Evolutionary conservation across 768 basidiomycete species (phyloP), one percentile per base, ranked within the genome.

Genomic region (Auriculariales sp.): DNA sequence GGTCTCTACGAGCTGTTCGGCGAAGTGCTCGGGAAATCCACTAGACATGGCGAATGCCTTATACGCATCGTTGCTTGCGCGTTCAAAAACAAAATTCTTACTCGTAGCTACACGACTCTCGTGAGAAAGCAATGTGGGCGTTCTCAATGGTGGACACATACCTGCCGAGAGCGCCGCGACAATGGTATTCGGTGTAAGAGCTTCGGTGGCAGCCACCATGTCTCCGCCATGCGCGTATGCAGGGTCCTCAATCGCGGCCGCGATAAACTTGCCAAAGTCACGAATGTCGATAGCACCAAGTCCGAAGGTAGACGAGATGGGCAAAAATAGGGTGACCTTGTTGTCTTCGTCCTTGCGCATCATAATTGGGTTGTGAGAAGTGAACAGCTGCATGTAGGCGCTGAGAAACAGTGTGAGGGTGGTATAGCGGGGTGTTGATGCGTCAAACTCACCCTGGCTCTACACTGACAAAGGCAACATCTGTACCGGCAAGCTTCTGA

Each of bases 391-490:
- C n/a, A n/a, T n/a, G n/a, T n/a, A n/a, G n/a, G n/a, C 35, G n/a
- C 15, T 36, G 7, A 6, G 35, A 22, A 15, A n/a, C n/a, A 9
- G 35, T 15, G n/a, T 6, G n/a, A 6, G 6, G n/a, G 35, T n/a
- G 1, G 35, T 6, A 6, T 6, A 15, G n/a, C 7, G n/a, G 6
- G 10, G 6, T 6, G 35, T 36, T 36, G 10, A 25, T 44, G 22
- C 39, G 12, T 11, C 39, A 24, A 25, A 24, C 22, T 25, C 22
- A 9, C 19, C 39, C 47, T 24, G 59, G 58, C 22, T 53, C 55
- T n/a, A 55, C 58, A 24, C 44, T 49, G 32, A 58, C 57, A 49
- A 46, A 44, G 7, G 58, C 48, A 2, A 56, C 60, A 28, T 53
- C 55, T 24, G 50, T 50, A 24, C 61, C 52, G 46, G 57, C 59